Base-by-base conservation (phyloP, 2,329 filamentous ascomycete genomes). In the Phyllosticta capitalensis region DNA sequence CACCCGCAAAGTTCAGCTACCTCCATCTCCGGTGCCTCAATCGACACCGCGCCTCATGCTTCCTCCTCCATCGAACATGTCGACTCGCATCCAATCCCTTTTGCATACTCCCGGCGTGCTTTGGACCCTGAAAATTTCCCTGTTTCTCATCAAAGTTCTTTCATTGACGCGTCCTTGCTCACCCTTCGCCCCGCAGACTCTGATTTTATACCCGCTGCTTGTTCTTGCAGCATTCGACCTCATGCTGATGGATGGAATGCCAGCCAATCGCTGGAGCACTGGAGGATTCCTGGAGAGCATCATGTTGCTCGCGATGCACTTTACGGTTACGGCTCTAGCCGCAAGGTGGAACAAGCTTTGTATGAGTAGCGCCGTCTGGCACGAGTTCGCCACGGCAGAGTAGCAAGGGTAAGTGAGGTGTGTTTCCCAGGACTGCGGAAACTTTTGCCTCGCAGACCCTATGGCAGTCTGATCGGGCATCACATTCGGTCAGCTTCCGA, bases 141-240 rank as follows among this genome's bases (percentile, higher is more conserved):
- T 92, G 1, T 92, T 95, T 65, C 69, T 87, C 5, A 64, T 81
- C 55, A 96, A 95, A 71, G 74, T 91, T 9, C 74, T 80, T 12
- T 83, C 83, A 0, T 73, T 94, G 9, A 79, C 81, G 2, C 78
- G 81, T 53, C 82, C 86, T 0, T 96, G 91, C 70, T 84, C 83
- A 69, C 90, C 90, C 0, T 85, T 85, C 60, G 83, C 84, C 51
- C 79, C 83, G n/a, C 85, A 81, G 52, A 76, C 83, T 6, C 81
- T 81, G 70, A 73, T 91, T 4, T 78, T 84, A 4, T 85, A 87
- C 64, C 84, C 87, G 2, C 75, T 95, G 1, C 74, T 95, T 4
- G 72, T 81, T 3, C 71, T 92, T 7, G 90, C 89, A 9, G 83
- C 81, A 1, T 65, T 90, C 12, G 89, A 92, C 63, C 71, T 82